phyloP scores from a whole-genome alignment of 768 basidiomycete species.

The Xerocomus potaroensis region DNA sequence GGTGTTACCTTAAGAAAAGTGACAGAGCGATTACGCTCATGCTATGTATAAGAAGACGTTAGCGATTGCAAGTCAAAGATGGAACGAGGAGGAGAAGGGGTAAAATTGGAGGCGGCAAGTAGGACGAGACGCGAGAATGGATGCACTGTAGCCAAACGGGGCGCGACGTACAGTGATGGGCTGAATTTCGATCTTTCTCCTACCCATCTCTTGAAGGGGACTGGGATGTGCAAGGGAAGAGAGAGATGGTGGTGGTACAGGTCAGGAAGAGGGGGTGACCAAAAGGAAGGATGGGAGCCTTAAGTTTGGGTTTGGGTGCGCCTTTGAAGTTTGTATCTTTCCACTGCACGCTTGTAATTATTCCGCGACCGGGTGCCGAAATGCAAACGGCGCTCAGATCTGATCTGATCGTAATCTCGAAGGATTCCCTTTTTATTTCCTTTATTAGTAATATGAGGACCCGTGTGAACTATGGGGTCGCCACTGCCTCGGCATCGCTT shows the following conservation, averaged over 20 bases:
- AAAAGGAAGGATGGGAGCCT: conserved; percentile 30
- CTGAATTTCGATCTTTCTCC: conserved; percentile 80
- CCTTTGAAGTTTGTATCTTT: conserved; percentile 34
- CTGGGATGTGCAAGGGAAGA: not conserved
- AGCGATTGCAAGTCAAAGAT: conserved; percentile 31
- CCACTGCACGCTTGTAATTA: conserved; percentile 34
- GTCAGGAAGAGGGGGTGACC: conserved; percentile 14
- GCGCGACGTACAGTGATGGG: conserved; percentile 63
- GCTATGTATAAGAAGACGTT: conserved; percentile 54
- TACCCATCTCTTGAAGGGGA: conserved; percentile 47
- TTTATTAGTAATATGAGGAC: not conserved
- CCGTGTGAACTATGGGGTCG: conserved; percentile 11
- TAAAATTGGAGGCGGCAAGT: conserved; percentile 29
- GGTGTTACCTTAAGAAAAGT: conserved; percentile 80
- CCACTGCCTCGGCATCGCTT: conserved; percentile 16
- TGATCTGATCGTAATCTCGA: conserved; percentile 29
- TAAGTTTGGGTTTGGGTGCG: conserved; percentile 25
- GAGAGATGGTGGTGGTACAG: conserved; percentile 22
- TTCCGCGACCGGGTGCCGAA: conserved; percentile 38
- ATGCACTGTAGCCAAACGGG: conserved; percentile 10
- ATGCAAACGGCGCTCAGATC: conserved; percentile 35
- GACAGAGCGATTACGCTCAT: conserved; percentile 88
- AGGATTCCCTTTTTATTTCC: not conserved
- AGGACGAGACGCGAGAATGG: conserved; percentile 17
- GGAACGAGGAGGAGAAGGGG: conserved; percentile 20